These are phyloP conservation scores for Dactylonectria estremocensis DNA, from an alignment of 2,329 filamentous ascomycete species.

Conservation along the genomic window DNA sequence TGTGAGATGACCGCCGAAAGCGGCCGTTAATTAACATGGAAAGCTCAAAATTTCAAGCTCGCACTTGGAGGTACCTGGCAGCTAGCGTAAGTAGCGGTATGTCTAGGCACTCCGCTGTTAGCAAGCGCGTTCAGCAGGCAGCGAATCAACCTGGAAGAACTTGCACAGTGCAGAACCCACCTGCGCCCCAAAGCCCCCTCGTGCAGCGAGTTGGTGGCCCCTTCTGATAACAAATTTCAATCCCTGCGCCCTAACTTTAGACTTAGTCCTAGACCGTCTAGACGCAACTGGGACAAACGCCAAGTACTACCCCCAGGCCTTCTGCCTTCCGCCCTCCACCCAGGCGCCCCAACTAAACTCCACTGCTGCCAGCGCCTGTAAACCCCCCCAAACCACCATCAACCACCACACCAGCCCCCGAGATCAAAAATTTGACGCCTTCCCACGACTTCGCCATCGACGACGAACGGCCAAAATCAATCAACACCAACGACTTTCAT, in stretches of 20 bases:
- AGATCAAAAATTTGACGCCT: constrained; percentile 54
- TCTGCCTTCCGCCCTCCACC: constrained; percentile 29
- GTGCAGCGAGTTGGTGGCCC: constrained; percentile 6
- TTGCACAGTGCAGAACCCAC: constrained; percentile 38
- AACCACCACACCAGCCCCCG: constrained; percentile 40
- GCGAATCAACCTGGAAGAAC: constrained; percentile 1
- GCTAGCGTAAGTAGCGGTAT: constrained; percentile 34
- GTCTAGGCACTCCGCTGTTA: constrained; percentile 36
- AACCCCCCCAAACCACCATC: constrained; percentile 40
- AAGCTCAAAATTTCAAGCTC: not conserved
- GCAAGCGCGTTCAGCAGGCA: constrained; percentile 35
- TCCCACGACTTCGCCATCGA: constrained; percentile 49
- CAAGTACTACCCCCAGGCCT: constrained; percentile 20
- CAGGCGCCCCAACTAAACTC: constrained; percentile 39
- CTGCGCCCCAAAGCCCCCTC: not conserved
- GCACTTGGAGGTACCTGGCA: not conserved
- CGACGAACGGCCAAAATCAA: constrained; percentile 49
- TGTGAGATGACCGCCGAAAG: not conserved
- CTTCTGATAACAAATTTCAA: constrained; percentile 36
- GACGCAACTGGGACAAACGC: constrained; percentile 31
- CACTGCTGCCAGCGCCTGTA: constrained; percentile 44
- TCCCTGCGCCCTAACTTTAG: not conserved
- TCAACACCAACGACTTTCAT: constrained; percentile 55
- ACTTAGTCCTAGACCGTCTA: not conserved
- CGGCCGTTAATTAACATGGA: not conserved